Evolutionary conservation across 768 basidiomycete genomes (phyloP), one percentile per base, ranked within the genome.

Genomic region (Pleurotus pulmonarius): DNA sequence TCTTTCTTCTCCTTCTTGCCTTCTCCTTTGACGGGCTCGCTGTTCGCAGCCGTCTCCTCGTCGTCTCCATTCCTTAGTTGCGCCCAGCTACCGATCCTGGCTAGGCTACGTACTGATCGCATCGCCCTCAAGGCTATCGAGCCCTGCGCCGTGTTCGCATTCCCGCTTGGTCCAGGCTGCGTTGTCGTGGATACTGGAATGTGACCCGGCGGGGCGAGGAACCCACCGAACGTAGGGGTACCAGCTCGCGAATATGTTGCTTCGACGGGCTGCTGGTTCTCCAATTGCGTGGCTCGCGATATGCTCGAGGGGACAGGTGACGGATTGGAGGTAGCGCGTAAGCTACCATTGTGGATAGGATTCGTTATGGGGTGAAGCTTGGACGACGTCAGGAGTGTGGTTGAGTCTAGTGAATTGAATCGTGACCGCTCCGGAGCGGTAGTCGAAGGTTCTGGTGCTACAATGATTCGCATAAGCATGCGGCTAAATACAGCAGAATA

Each of bases 41-140:
- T 34, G 4, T 34, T 34, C 12, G 20, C 11, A 20, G 24, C 46
- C 0, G 64, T 54, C 18, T 65, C 62, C 13, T 65, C 65, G 48
- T 68, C 74, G 4, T 76, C 70, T 1, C 57, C 72, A 13, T 69
- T 72, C 65, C 72, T 78, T 55, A 83, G 69, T 63, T 85, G 85
- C 20, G 83, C 82, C 87, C 88, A 88, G 63, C 85, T 86, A 1
- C 84, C 81, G 46, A 92, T 84, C 34, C 84, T 73, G 3, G 90
- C 90, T 41, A 92, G 68, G 2, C 84, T 86, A 24, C 85, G 77
- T 61, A 93, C 84, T 12, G 85, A 87, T 43, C 86, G 77, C 74
- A 92, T 92, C 4, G 90, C 90, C 4, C 90, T 81, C 25, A 92
- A 57, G 0, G 90, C 90, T 43, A 92, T 88, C 0, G 87, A 90